These are phyloP conservation scores for Phlegmacium glaucopus DNA, from an alignment of 768 basidiomycete genomes.

Conservation along the genomic window DNA sequence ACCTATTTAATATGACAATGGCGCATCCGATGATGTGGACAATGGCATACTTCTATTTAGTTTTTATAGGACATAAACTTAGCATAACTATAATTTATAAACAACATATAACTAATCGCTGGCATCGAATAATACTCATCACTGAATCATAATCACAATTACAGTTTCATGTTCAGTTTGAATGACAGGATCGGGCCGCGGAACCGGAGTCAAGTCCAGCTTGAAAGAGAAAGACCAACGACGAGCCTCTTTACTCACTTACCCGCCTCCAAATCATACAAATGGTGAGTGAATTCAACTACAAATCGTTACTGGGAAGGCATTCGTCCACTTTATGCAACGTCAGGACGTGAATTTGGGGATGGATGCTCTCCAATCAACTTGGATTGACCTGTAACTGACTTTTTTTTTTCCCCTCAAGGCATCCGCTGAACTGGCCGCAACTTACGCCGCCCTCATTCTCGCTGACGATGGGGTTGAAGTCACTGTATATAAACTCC, in stretches of 20 bases:
- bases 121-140: no score
- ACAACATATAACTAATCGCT: no score
- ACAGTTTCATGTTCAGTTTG: no score
- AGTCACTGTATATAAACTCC: conserved; percentile 76
- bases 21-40: no score
- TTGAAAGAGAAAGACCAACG: no score
- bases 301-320: not conserved
- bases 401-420: conserved; percentile 11
- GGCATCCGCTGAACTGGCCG: conserved; percentile 75
- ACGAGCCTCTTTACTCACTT: no score
- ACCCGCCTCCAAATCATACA: no score
- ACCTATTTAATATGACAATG: no score
- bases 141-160: no score
- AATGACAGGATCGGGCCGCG: no score
- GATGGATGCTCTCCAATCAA: conserved; percentile 19
- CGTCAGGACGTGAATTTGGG: conserved; percentile 13
- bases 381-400: conserved; percentile 17
- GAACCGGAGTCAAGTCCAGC: conserved; percentile 15
- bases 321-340: conserved; percentile 11
- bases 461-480: conserved; percentile 97
- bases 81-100: no score
- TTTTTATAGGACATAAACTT: conserved; percentile 11
- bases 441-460: conserved; percentile 97
- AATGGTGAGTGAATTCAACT: conserved; percentile 25
- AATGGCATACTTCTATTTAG: no score